These are phyloP conservation scores for Nannochloropsis oceanica DNA, from an alignment of 108 stramenopile species.

Conservation along the genomic window DNA sequence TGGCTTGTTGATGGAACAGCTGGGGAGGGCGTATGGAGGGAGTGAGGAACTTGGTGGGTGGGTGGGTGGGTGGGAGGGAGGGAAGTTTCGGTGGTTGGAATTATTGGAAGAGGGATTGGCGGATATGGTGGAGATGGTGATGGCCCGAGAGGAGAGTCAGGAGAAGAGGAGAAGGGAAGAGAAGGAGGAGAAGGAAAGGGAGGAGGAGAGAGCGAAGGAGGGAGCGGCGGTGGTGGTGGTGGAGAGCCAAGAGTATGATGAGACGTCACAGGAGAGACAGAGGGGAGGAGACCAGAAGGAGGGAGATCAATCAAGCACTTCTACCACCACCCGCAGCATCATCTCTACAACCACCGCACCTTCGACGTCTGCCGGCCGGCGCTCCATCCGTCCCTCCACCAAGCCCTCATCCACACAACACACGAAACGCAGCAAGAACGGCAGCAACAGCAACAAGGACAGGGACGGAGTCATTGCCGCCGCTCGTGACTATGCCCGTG, in stretches of 20 bases:
- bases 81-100: background rate
- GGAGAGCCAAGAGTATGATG: no score
- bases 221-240: background rate
- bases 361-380: background rate
- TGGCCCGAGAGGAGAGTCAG: background rate
- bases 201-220: background rate
- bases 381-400: background rate
- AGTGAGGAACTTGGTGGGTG: background rate
- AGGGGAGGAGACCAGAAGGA: background rate
- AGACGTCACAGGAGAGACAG: no score
- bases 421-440: no score
- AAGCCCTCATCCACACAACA: no score
- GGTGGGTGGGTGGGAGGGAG: background rate
- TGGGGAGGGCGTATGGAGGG: background rate
- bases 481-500: background rate
- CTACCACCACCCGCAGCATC: background rate
- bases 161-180: background rate
- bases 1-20: background rate
- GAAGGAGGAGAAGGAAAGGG: background rate
- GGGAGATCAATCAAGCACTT: background rate
- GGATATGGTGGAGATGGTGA: background rate
- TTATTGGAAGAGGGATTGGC: background rate
- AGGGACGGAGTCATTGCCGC: background rate
- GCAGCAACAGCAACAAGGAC: background rate
- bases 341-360: background rate